Percentiles rank a stretch among this genome's conserved stretches.
Conservation (phyloP, 768 basidiomycete species). For the Cystobasidium tubakii region DNA sequence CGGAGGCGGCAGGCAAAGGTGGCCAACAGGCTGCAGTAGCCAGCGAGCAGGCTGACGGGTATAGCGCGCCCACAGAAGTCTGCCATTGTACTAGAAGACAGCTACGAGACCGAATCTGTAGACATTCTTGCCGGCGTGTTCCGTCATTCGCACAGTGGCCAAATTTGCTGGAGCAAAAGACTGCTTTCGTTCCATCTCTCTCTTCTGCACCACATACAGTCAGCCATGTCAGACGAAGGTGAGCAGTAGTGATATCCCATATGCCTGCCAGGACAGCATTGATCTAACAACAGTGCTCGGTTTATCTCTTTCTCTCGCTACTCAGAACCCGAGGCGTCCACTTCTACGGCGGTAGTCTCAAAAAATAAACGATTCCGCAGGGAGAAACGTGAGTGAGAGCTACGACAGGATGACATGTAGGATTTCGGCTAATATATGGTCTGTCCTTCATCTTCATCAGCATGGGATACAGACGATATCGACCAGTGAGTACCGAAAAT, state of each 20-base stretch:
- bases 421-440: background rate
- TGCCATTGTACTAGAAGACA: no score
- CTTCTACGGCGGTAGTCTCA: slow-evolving; percentile 24
- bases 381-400: slow-evolving; percentile 71
- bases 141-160: background rate
- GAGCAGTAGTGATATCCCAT: background rate
- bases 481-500: slow-evolving; percentile 68
- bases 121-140: no score
- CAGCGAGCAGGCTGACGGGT: no score
- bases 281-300: background rate
- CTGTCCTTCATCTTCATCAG: slow-evolving; percentile 52
- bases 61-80: no score
- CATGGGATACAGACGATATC: slow-evolving; percentile 98
- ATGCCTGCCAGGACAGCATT: background rate
- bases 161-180: background rate
- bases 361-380: slow-evolving; percentile 88
- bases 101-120: no score
- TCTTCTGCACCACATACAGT: background rate
- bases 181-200: background rate
- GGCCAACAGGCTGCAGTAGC: no score
- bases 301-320: background rate
- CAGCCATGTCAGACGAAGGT: slow-evolving; percentile 32
- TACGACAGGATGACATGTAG: background rate
- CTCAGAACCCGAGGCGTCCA: slow-evolving; percentile 25
- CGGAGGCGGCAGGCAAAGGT: no score